phyloP scores from a whole-genome alignment of 192 early-diverging fungal species.

The Bifiguratus adelaidae region DNA sequence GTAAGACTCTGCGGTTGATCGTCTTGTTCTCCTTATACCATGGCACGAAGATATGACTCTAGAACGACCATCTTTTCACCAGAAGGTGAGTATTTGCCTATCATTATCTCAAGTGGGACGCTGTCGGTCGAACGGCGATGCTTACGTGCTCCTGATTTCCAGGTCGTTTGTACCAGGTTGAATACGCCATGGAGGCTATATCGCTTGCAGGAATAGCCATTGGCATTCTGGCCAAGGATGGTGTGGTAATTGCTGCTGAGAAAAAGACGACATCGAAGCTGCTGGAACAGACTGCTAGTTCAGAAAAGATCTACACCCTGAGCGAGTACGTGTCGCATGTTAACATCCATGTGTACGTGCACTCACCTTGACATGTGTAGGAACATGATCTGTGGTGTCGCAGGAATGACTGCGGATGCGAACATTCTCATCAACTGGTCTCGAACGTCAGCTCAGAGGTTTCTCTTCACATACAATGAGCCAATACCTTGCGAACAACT shows the following conservation, averaged over 20 bases:
- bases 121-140: neutral
- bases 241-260: slow-evolving; percentile 94
- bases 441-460: slow-evolving; percentile 78
- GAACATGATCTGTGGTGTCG: slow-evolving; percentile 87
- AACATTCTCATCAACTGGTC: slow-evolving; percentile 92
- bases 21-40: slow-evolving; percentile 31
- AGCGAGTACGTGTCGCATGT: slow-evolving; percentile 58
- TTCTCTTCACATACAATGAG: slow-evolving; percentile 80
- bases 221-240: slow-evolving; percentile 86
- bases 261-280: slow-evolving; percentile 91
- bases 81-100: slow-evolving; percentile 57
- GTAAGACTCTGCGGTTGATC: too few species aligned
- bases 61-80: slow-evolving; percentile 99
- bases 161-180: slow-evolving; percentile 98
- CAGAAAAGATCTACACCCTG: slow-evolving; percentile 96
- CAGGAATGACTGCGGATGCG: slow-evolving; percentile 92
- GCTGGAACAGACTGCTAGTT: slow-evolving; percentile 71
- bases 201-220: slow-evolving; percentile 92
- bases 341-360: neutral
- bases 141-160: neutral
- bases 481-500: slow-evolving; percentile 92
- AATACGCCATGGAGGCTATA: slow-evolving; percentile 99
- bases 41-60: slow-evolving; percentile 97
- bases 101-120: neutral
- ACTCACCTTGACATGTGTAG: slow-evolving; percentile 24